These are phyloP conservation scores for Balakata baccata DNA, from an alignment of 345 rosid species.

Conservation along the genomic window DNA sequence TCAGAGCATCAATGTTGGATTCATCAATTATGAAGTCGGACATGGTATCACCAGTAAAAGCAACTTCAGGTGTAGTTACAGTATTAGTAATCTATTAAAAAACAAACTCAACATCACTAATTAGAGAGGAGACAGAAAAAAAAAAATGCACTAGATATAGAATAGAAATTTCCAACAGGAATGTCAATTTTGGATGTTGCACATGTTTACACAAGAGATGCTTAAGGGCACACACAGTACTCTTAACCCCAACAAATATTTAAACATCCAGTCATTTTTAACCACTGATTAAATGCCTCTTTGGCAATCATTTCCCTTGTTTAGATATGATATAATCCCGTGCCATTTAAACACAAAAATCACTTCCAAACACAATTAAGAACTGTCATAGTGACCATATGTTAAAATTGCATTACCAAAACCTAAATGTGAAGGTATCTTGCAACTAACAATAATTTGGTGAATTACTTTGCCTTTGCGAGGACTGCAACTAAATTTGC, in stretches of 20 bases:
- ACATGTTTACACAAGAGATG: no score
- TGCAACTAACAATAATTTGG: neutral
- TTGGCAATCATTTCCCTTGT: neutral
- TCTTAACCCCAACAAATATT: no score
- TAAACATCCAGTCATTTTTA: neutral
- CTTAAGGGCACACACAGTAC: no score
- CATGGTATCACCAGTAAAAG: conserved; percentile 93
- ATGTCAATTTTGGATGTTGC: neutral
- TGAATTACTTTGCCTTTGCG: neutral
- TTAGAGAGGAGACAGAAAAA: neutral
- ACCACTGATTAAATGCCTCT: neutral
- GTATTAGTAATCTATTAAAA: conserved; percentile 70
- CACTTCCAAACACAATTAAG: neutral
- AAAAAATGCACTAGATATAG: neutral
- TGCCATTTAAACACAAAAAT: no score
- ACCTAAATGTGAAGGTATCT: no score
- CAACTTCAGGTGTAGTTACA: conserved; percentile 65
- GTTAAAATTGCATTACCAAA: no score
- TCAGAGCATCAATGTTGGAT: conserved; percentile 61
- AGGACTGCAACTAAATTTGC: neutral
- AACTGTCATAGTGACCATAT: no score
- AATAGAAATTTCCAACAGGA: neutral
- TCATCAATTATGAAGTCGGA: conserved; percentile 71
- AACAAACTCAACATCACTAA: conserved; percentile 17
- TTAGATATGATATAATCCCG: neutral